A percentile compares a stretch with the other conserved stretches of the same genome.
Evolutionary conservation across 2,329 filamentous ascomycete genomes (phyloP).

Genomic region (Annulohypoxylon truncatum): DNA sequence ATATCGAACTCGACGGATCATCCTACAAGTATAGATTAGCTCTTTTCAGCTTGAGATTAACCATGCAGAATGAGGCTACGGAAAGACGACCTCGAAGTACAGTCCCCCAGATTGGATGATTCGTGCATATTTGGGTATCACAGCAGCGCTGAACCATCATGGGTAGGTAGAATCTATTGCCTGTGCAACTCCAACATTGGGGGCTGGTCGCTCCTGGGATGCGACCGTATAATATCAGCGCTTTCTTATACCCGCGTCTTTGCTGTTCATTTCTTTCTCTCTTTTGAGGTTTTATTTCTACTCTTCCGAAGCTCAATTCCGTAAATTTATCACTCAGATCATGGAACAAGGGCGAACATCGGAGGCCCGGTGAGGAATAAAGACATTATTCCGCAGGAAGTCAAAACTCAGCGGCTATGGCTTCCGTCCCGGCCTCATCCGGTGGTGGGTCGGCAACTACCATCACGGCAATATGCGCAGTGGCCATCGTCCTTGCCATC

Average conservation of each 20-base stretch:
- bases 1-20: neutral
- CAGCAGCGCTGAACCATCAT: neutral
- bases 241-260: neutral
- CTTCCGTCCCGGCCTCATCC: neutral
- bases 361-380: neutral
- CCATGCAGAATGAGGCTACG: neutral
- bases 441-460: conserved; percentile 39
- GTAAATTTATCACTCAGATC: neutral
- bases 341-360: neutral
- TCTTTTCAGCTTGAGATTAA: neutral
- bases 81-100: neutral
- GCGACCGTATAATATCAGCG: neutral
- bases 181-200: neutral
- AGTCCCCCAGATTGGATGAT: neutral
- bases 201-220: neutral
- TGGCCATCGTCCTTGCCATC: conserved; percentile 29
- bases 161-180: neutral
- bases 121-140: conserved; percentile 10
- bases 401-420: neutral
- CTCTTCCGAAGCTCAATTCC: neutral
- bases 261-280: neutral
- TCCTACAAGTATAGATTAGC: no score
- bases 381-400: neutral
- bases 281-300: neutral
- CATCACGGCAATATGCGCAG: conserved; percentile 23